Evolutionary conservation across 768 basidiomycete genomes (phyloP).

Genomic region (Boletus reticuloceps): DNA sequence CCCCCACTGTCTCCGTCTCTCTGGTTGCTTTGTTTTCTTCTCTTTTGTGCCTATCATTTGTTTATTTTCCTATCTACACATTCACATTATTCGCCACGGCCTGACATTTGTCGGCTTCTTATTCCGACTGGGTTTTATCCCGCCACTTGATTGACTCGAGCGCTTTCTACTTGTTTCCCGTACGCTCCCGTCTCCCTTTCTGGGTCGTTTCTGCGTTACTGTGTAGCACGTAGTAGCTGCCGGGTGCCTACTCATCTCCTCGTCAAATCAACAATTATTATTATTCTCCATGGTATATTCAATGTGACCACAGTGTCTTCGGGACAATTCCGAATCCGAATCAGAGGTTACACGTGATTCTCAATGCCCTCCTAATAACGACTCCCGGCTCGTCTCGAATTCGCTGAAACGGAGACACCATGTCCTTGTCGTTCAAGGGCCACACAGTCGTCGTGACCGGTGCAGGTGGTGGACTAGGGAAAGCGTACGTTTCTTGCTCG

Average conservation of each 20-base stretch:
- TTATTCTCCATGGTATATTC: too few species aligned
- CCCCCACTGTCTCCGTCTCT: conserved; percentile 12
- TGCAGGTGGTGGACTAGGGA: conserved; percentile 92
- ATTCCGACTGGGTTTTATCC: conserved; percentile 21
- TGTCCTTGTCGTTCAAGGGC: conserved; percentile 73
- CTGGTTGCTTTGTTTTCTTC: conserved; percentile 25
- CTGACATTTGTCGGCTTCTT: conserved; percentile 25
- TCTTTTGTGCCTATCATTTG: conserved; percentile 13
- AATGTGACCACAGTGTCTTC: too few species aligned
- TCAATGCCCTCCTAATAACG: background rate
- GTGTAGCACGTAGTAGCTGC: conserved; percentile 34
- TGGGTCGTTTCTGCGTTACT: conserved; percentile 30
- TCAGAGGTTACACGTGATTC: conserved; percentile 11
- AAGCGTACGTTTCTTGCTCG: conserved; percentile 56
- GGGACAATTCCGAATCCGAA: background rate
- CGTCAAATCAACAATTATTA: conserved; percentile 23
- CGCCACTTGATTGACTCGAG: conserved; percentile 23
- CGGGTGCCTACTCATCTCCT: conserved; percentile 30
- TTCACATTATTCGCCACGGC: conserved; percentile 29
- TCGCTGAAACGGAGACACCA: background rate
- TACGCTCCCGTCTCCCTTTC: conserved; percentile 29
- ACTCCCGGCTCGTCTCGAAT: too few species aligned
- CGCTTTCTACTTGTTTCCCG: conserved; percentile 30
- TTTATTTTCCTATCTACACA: conserved; percentile 32
- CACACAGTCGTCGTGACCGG: conserved; percentile 95